Base-by-base conservation (phyloP, 768 basidiomycete species). In the Chalciporus pseudorubinellus region DNA sequence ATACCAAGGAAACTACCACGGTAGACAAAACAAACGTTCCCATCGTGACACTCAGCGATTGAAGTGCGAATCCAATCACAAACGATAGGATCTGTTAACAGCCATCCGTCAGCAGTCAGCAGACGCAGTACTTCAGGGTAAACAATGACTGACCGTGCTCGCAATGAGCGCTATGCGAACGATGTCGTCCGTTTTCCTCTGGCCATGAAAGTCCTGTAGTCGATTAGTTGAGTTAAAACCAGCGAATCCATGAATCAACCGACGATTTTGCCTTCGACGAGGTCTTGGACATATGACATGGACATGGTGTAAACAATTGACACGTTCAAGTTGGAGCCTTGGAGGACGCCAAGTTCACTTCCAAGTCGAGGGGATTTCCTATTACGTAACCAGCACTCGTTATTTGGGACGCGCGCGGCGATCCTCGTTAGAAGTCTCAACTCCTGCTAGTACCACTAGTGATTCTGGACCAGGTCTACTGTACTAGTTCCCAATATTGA, bases 241-340 rank as follows among this genome's bases (percentile, higher is more conserved):
- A 6, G 3, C 1, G 16, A 43, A 26, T 6, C 1, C 1, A n/a
- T 18, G 9, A 12, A 10, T 43, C 31, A 3, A 62, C 67, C 42
- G 19, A 64, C 67, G 9, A 69, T 68, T 58, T 57, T 69, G 16
- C 69, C 67, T 34, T 69, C 67, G 48, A 69, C 10, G 39, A 67
- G 47, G 33, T 61, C 56, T n/a, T 55, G 59, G 39, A 70, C 42
- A 28, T 53, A 45, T 3, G 57, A 43, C 67, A 68, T 68, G 56
- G 40, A 43, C 67, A 68, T 68, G 55, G 40, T 58, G 47, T 19
- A 14, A 21, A 12, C 22, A n/a, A 14, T n/a, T 43, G 48, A 56
- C 43, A 62, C 51, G 34, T 26, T 26, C 26, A 26, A 26, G n/a
- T n/a, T n/a, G n/a, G 8, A 9, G 31, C 11, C 31, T 51, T 56